phyloP scores from a whole-genome alignment of 116 monocot species.

The Papilionanthe hybrid region DNA sequence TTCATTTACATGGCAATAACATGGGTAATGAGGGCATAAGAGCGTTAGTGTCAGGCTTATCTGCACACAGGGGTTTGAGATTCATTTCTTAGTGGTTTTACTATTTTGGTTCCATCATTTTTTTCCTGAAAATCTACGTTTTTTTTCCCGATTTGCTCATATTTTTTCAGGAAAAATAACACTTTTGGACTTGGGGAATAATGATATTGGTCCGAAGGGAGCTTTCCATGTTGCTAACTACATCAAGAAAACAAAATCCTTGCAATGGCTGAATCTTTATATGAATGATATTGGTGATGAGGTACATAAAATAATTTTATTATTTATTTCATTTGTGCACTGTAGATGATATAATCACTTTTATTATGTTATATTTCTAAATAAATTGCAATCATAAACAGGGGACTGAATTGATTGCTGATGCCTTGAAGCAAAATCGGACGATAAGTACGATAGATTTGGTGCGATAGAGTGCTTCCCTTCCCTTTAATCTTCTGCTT shows the following conservation, averaged over 20 bases:
- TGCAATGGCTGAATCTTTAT: slow-evolving; percentile 90
- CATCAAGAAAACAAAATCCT: slow-evolving; percentile 70
- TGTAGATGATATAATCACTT: neutral
- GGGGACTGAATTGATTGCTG: slow-evolving; percentile 92
- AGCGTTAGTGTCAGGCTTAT: slow-evolving; percentile 68
- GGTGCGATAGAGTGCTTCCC: slow-evolving; percentile 38
- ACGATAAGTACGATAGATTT: slow-evolving; percentile 81
- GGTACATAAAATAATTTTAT: slow-evolving; percentile 29
- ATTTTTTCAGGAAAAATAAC: slow-evolving; percentile 62
- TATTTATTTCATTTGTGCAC: neutral
- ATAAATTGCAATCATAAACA: slow-evolving; percentile 16
- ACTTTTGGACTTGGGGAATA: slow-evolving; percentile 88
- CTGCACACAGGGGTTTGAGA: slow-evolving; percentile 63
- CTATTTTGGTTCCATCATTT: neutral
- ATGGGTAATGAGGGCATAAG: slow-evolving; percentile 90
- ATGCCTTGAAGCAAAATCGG: slow-evolving; percentile 82
- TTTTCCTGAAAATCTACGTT: neutral
- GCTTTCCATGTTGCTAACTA: slow-evolving; percentile 88
- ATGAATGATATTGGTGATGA: slow-evolving; percentile 98
- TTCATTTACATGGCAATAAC: slow-evolving; percentile 95
- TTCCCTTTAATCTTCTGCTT: neutral
- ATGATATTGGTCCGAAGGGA: slow-evolving; percentile 87
- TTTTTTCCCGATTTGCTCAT: neutral
- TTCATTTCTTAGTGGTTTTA: neutral
- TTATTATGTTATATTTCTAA: neutral